Base-by-base conservation (phyloP, 1,284 basidiomycete genomes). In the Chiua sp. region DNA sequence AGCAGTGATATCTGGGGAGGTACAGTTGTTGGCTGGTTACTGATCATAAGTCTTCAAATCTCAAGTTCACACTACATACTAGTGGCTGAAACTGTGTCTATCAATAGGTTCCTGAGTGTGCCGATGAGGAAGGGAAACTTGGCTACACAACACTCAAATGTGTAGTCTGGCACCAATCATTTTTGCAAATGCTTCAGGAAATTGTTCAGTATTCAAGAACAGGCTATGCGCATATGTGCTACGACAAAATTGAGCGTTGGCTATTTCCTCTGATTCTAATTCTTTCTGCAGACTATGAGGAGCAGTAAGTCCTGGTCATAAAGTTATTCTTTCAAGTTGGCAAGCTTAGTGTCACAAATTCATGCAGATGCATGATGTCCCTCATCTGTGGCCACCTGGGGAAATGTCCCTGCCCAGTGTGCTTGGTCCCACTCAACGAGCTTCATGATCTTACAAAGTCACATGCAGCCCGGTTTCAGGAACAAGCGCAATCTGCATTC, bases 21-120 rank as follows among this genome's bases (percentile, higher is more conserved):
- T 7, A 54, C 60, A 0, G 55, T 82, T 30, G 76, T 83, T 0
- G 77, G 80, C 0, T 83, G 78, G 76, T 57, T 82, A 13, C 80
- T 79, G 47, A 73, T 82, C 51, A 78, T 82, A 64, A 53, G 71
- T 52, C 13, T 13, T 13, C 13, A 13, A 35, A 12, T 35, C 33
- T 12, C n/a, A n/a, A n/a, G n/a, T n/a, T 35, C 30, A 32, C 30
- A 10, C 30, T 32, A 10, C 10, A 11, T 35, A 4, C 10, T 32
- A n/a, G 30, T 10, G 30, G 30, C 30, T 32, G 30, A 32, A 32
- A 32, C 30, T 32, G 30, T 32, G 13, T 35, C 10, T 35, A 13
- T 35, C 32, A 7, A 49, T 58, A 76, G 72, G 66, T 75, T 15
- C 52, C 65, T 26, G 71, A 76, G 28, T 70, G 73, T 53, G 53